Conservation (phyloP, 2,329 filamentous ascomycete genomes). For the Aureobasidium leucospermi region DNA sequence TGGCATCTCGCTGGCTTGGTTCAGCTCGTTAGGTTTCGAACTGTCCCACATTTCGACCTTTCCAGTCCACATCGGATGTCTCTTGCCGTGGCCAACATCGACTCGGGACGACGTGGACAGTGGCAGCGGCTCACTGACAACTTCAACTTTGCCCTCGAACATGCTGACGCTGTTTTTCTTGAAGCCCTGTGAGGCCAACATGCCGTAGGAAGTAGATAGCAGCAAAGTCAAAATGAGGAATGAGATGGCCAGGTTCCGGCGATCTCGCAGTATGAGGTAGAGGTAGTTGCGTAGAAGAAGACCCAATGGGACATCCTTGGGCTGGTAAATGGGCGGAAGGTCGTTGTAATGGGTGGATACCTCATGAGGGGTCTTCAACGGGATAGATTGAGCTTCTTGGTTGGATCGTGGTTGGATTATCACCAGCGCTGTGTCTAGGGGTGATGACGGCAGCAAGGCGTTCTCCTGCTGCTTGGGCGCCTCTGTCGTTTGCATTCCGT, state of each 20-base stretch:
- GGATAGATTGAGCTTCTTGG: not conserved
- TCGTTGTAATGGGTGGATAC: not conserved
- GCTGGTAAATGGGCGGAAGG: conserved; percentile 26
- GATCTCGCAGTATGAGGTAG: conserved; percentile 44
- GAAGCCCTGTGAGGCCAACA: not conserved
- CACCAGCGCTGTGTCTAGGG: not conserved
- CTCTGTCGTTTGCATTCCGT: not conserved
- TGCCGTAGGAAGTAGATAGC: not conserved
- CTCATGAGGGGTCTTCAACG: not conserved
- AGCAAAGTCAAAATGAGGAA: not conserved
- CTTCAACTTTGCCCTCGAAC: not conserved
- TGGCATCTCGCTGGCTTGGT: not conserved
- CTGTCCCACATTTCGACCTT: too few relatives aligned
- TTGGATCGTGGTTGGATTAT: not conserved
- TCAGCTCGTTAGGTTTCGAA: not conserved
- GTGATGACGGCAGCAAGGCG: not conserved
- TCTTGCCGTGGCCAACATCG: not conserved
- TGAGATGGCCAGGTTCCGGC: conserved; percentile 18
- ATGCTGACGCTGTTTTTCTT: too few relatives aligned
- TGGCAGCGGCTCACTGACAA: not conserved
- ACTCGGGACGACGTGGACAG: not conserved
- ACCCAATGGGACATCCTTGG: conserved; percentile 43
- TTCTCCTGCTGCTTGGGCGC: not conserved
- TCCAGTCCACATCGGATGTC: not conserved
- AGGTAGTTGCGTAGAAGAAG: conserved; percentile 49